Conservation (phyloP, 1,284 basidiomycete species). For the Trichosporon asahii region DNA sequence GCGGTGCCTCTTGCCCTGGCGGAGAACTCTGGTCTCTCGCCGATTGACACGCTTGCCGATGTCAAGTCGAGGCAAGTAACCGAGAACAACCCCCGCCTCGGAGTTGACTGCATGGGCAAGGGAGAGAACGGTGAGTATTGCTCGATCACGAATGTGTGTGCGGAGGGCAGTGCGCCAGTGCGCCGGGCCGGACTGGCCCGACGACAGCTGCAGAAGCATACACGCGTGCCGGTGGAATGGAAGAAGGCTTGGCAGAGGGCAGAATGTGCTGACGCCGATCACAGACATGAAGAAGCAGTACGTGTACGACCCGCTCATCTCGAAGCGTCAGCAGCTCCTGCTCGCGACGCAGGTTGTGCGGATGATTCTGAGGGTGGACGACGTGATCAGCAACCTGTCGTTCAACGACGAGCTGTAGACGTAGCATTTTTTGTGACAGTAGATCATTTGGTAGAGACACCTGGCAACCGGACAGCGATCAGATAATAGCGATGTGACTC, state of each 20-base stretch:
- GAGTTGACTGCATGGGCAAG: constrained; percentile 86
- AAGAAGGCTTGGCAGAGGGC: background rate
- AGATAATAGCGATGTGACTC: constrained; percentile 6
- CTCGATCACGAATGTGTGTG: background rate
- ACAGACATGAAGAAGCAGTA: constrained; percentile 96
- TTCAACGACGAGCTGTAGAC: constrained; percentile 14
- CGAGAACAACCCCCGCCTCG: constrained; percentile 77
- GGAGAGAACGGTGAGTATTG: constrained; percentile 75
- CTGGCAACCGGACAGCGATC: background rate
- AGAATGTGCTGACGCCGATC: background rate
- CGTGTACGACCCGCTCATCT: constrained; percentile 95
- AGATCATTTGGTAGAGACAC: constrained; percentile 11
- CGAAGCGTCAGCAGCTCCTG: constrained; percentile 94
- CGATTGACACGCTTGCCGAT: constrained; percentile 92
- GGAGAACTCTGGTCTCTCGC: constrained; percentile 93
- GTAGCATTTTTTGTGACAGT: constrained; percentile 8
- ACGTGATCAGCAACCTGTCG: constrained; percentile 36
- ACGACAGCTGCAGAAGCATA: background rate
- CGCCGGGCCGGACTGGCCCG: too few species aligned
- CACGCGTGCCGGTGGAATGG: background rate
- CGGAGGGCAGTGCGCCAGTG: too few species aligned
- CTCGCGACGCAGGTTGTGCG: constrained; percentile 84
- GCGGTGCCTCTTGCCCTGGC: constrained; percentile 90
- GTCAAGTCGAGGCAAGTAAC: constrained; percentile 91
- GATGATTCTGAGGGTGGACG: constrained; percentile 52